Base-by-base conservation (phyloP, 192 early-diverging fungal genomes). In the Mortierella hygrophila region DNA sequence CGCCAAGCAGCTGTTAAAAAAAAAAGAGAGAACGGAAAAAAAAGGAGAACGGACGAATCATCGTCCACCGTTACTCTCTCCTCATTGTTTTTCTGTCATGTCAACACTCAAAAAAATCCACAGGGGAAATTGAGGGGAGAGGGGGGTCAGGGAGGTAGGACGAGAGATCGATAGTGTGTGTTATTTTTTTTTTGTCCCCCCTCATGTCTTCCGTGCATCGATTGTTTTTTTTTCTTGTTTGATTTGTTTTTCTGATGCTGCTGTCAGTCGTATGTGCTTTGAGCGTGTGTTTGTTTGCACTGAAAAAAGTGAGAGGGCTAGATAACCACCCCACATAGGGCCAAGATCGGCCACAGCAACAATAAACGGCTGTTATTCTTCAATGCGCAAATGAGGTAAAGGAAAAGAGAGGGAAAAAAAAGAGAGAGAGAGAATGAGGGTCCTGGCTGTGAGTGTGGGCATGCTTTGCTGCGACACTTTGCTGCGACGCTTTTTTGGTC, bases 191-290 rank as follows among this genome's bases (percentile, higher is more conserved):
- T 35, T 0, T 65, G 60, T 65, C 26, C 60, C 60, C 15, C 49
- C 44, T 52, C 49, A 52, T 52, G 49, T 52, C 60, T 65, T 65
- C 60, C 29, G 60, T 65, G 60, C 29, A 65, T 35, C 60, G 60
- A 65, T 65, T 65, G 60, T 65, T 65, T 65, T 65, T 63, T 63
- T 65, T 32, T 65, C 5, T 65, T 65, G 9, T 65, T 6, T 65
- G n/a, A 15, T 65, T 26, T 32, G n/a, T 65, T 1, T 65, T 7
- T 35, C 10, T 65, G 21, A 26, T 60, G 18, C 23, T 55, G 20
- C 23, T 23, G 57, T 46, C 44, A 46, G 44, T 32, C 35, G 29
- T n/a, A 3, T 11, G 57, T 63, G 26, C 7, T 8, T 29, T 63
- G 57, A 11, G 26, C 26, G 6, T 26, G 47, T 52, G 47, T n/a